These are phyloP conservation scores for Mucor ambiguus DNA, from an alignment of 371 early-diverging fungal species.

Conservation along the genomic window DNA sequence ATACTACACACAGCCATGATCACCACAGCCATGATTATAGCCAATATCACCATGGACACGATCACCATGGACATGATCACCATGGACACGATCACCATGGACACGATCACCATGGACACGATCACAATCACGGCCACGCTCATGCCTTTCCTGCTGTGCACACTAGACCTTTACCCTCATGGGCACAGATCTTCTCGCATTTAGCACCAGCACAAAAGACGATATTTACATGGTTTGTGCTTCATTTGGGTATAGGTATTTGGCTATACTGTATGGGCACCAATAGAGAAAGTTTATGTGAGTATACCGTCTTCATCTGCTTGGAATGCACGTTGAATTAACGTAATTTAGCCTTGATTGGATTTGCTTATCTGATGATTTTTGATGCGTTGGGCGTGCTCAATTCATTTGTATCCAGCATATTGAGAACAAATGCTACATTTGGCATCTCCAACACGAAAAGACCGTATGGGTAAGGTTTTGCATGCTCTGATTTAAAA, in stretches of 20 bases:
- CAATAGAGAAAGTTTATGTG: constrained; percentile 55
- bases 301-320: constrained; percentile 1
- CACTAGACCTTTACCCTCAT: constrained; percentile 43
- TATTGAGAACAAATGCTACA: constrained; percentile 48
- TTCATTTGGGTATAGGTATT: constrained; percentile 51
- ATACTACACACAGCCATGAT: constrained; percentile 26
- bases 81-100: too few species aligned
- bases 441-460: constrained; percentile 55
- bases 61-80: too few species aligned
- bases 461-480: constrained; percentile 60
- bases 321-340: background rate
- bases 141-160: constrained; percentile 39
- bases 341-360: constrained; percentile 45
- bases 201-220: constrained; percentile 62
- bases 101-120: constrained; percentile 27
- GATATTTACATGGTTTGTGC: constrained; percentile 59
- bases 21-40: constrained; percentile 22
- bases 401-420: constrained; percentile 57
- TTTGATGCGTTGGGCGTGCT: constrained; percentile 70
- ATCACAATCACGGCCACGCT: constrained; percentile 25
- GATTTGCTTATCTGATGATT: constrained; percentile 57
- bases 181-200: constrained; percentile 48
- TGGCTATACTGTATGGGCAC: constrained; percentile 57
- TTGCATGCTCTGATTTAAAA: background rate
- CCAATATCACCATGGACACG: too few species aligned